Evolutionary conservation across 73 alveolate genomes (phyloP).

Genomic region (Paramecium sonneborni): DNA sequence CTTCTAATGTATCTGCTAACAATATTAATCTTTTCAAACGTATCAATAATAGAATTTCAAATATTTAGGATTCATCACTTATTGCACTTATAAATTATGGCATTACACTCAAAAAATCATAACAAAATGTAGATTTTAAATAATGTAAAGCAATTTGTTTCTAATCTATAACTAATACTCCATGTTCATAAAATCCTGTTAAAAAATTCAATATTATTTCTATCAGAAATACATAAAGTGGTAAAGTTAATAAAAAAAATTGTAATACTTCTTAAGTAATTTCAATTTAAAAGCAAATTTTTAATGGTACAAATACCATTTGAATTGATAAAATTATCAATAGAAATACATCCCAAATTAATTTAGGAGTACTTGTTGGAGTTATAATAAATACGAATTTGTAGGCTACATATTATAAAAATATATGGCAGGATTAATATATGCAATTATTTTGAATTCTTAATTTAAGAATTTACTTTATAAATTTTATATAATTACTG

Average conservation of each 20-base stretch:
- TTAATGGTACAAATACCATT: conserved; percentile 42
- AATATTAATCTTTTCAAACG: conserved; percentile 17
- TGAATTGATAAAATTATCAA: background rate
- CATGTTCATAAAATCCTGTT: conserved; percentile 51
- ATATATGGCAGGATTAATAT: background rate
- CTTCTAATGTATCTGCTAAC: conserved; percentile 17
- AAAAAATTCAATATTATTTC: conserved; percentile 36
- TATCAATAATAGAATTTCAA: background rate
- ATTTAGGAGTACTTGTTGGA: background rate
- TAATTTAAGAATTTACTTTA: background rate
- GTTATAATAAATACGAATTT: background rate
- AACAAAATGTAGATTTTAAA: background rate
- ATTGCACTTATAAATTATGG: background rate
- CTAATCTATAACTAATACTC: background rate
- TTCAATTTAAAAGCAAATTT: conserved; percentile 14
- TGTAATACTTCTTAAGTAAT: background rate
- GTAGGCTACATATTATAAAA: background rate
- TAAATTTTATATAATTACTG: background rate
- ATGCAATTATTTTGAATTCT: background rate
- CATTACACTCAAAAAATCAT: background rate
- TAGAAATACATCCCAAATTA: conserved; percentile 17
- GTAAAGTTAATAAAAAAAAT: background rate
- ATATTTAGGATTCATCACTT: background rate
- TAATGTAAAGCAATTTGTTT: background rate
- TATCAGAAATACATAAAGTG: background rate